Evolutionary conservation across 1,284 basidiomycete species (phyloP), one percentile per base, ranked within the genome.

Genomic region (Pulchroboletus neoregius): DNA sequence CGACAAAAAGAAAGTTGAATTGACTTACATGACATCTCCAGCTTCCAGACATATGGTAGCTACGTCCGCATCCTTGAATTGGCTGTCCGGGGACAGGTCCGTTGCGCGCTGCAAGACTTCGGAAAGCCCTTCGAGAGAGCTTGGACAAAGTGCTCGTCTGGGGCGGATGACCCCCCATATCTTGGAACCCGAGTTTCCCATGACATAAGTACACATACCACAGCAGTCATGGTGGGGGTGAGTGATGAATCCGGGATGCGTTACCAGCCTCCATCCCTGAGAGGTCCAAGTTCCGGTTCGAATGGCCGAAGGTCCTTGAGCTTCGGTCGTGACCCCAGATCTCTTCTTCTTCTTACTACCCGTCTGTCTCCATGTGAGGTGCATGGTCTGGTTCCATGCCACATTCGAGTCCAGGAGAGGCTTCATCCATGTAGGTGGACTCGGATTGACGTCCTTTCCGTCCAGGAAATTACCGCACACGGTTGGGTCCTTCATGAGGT

Each of bases 1-100:
- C 24, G 5, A 15, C 13, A 16, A 5, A 18, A 24, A 13, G 26
- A 27, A 6, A 8, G 2, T n/a, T n/a, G 26, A 8, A 10, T 7
- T 27, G 5, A 36, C 35, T 27, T 22, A 55, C 53, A 55, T 52
- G 0, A 56, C 4, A 2, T 53, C 43, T 0, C 43, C 50, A 24
- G 26, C 40, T 26, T 56, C 43, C 0, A 55, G 50, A 8, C 53
- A 55, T 1, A 55, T 20, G 0, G 43, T 55, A 3, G 28, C 45
- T 1, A 55, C 6, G 3, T 55, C 40, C 0, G 43, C 31, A 0
- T 37, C 0, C 0, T 16, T 2, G 16, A 31, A 47, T 0, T 1
- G 5, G 1, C 38, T 39, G 10, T 54, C 18, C 2, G 2, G 0
- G 1, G 27, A 28, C 11, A 33, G 1, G 1, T 32, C 20, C 0